Base-by-base conservation (phyloP, 2,329 filamentous ascomycete genomes). In the Pseudocercospora macadamiae region DNA sequence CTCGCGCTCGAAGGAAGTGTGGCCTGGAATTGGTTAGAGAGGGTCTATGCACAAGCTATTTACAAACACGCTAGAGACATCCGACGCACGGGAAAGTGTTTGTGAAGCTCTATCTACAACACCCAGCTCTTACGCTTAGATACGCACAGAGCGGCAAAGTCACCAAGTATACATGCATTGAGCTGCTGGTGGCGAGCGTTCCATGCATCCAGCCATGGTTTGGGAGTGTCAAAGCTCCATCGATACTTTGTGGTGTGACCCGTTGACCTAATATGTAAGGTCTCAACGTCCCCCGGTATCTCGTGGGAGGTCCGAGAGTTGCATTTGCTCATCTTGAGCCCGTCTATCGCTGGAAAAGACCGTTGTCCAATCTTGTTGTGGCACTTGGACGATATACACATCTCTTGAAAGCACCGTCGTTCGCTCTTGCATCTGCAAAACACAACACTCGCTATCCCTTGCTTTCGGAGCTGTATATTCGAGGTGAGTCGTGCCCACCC, bases 391-490 rank as follows among this genome's bases (percentile, higher is more conserved):
- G 21, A 10, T 30, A 16, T 34, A 16, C n/a, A 52, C 30, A 52
- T 16, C 49, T n/a, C n/a, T n/a, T n/a, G 18, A 28, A 37, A 53
- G 10, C 49, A 23, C 32, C 49, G 26, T 49, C 57, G 37, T 36
- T 59, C 51, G 52, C 51, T 30, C 18, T 51, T 16, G 36, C 32
- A 21, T 28, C 34, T 47, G 34, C 45, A 44, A 23, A 47, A 28
- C 42, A 10, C 45, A 45, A 28, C 57, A 51, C 45, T 51, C 57
- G 52, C 51, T 56, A 48, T 51, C 51, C 57, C 47, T 60, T 60
- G 44, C 57, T 51, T 59, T 12, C 21, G 26, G 26, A 14, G 14
- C 23, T 21, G 42, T 25, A n/a, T 45, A n/a, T 5, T 39, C 21
- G 21, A 25, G 42, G 42, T 45, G 42, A 45, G 42, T 45, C 18